These are phyloP conservation scores for Nepenthes mirabilis DNA, from an alignment of 148 eudicot species.

Conservation along the genomic window DNA sequence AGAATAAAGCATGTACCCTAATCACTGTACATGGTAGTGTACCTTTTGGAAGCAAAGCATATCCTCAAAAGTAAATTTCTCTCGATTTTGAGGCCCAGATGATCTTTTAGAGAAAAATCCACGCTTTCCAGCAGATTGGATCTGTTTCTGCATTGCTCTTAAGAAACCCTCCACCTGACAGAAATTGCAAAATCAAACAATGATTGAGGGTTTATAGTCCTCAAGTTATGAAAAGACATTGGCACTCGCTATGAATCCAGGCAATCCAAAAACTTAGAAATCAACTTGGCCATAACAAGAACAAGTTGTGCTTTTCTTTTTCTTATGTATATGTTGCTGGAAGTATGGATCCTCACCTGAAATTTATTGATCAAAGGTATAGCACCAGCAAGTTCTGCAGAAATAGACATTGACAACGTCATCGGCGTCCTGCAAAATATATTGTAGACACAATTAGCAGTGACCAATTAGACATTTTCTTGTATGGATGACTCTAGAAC, in stretches of 20 bases:
- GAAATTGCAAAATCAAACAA: background rate
- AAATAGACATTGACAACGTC: slow-evolving; percentile 77
- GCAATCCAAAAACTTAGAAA: too few relatives aligned
- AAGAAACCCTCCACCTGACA: slow-evolving; percentile 88
- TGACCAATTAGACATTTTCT: background rate
- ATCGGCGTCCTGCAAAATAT: slow-evolving; percentile 72
- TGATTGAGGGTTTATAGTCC: too few relatives aligned
- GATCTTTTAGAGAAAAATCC: slow-evolving; percentile 83
- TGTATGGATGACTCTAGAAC: background rate
- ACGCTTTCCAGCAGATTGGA: slow-evolving; percentile 76
- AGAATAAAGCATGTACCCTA: background rate
- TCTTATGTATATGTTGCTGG: background rate
- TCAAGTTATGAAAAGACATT: background rate
- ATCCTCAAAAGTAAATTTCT: slow-evolving; percentile 91
- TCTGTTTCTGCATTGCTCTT: slow-evolving; percentile 96
- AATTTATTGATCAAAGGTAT: slow-evolving; percentile 89
- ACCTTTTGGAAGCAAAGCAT: slow-evolving; percentile 99
- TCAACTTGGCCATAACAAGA: background rate
- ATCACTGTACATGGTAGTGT: slow-evolving; percentile 5
- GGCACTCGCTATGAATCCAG: background rate
- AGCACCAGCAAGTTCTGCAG: slow-evolving; percentile 93
- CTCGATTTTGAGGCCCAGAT: slow-evolving; percentile 57
- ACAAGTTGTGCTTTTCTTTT: background rate
- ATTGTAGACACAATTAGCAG: background rate
- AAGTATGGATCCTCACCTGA: slow-evolving; percentile 41